Base-by-base conservation (phyloP, 257 asterid species). In the Salvia hispanica region DNA sequence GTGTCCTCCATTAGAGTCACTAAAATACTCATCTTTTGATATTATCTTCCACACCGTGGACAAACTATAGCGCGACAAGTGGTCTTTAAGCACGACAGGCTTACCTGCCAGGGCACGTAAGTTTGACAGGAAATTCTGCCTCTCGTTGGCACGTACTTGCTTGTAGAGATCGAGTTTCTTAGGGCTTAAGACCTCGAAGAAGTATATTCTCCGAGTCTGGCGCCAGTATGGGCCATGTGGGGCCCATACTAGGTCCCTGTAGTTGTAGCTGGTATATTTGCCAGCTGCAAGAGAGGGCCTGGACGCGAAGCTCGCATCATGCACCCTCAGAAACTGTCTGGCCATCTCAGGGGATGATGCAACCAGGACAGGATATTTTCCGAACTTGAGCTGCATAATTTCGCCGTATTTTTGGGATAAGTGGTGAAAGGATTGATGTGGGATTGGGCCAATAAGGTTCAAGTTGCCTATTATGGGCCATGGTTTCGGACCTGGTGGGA, bases 281-380 rank as follows among this genome's bases (percentile, higher is more conserved):
- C 64, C 64, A 4, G 64, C 64, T n/a, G 64, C 47, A 14, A 58
- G 64, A 3, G 48, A 14, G 2, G 64, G 64, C 14, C 64, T 14
- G 0, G 64, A 58, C 48, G 64, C 64, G 48, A 58, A 58, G 64
- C 48, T 58, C 0, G 77, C 53, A 25, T 82, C 85, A 12, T 82
- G 79, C 28, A 56, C 18, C 62, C 59, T 76, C 11, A 82, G 39
- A 52, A 82, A 71, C 72, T 73, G 78, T 50, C 73, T 76, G 58
- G 86, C 86, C 84, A 78, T 81, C 64, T 78, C 81, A n/a, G 86
- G 76, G 2, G 84, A 81, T 8, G 86, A 81, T 9, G 81, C 84
- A 18, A 81, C 76, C 3, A 81, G 36, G 10, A 75, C 74, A 12
- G 81, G 80, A 31, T 54, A 73, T 5, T 55, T 28, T 5, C 60